A percentile compares a stretch with the other conserved stretches of the same genome.
Conservation (phyloP, 75 land plant species). For the Cupressus sempervirens region DNA sequence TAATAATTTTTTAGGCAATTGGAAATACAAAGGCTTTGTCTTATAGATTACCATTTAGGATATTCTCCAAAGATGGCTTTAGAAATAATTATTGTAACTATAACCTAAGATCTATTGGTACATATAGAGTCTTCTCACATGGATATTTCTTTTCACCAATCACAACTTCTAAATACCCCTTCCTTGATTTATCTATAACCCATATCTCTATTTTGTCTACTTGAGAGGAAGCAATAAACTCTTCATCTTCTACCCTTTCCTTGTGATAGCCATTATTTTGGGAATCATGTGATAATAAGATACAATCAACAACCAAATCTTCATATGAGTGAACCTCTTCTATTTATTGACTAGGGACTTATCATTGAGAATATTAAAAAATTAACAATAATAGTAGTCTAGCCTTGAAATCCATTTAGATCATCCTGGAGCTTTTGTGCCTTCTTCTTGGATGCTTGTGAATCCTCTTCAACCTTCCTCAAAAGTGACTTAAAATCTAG, state of each 20-base stretch:
- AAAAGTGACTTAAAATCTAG: not conserved
- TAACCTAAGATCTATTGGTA: not conserved
- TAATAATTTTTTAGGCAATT: not conserved
- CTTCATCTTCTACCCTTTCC: not conserved
- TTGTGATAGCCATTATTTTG: not conserved
- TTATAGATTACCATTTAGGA: not conserved
- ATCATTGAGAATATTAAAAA: not conserved
- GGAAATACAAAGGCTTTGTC: not conserved
- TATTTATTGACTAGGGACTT: not conserved
- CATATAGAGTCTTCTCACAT: not conserved
- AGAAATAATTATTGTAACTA: not conserved
- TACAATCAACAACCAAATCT: not conserved
- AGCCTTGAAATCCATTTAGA: not conserved
- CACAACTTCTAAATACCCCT: not conserved
- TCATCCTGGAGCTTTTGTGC: conserved; percentile 7
- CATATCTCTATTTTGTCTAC: not conserved
- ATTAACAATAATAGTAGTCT: not conserved
- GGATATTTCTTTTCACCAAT: conserved; percentile 4
- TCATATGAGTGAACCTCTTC: not conserved
- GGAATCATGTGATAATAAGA: not conserved
- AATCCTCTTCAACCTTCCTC: conserved; percentile 7
- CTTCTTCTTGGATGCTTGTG: conserved; percentile 3
- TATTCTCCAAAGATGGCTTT: conserved; percentile 2
- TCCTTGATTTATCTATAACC: not conserved
- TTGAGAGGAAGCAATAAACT: not conserved